Conservation (phyloP, 2,329 filamentous ascomycete genomes). For the Sphaceloma murrayae region DNA sequence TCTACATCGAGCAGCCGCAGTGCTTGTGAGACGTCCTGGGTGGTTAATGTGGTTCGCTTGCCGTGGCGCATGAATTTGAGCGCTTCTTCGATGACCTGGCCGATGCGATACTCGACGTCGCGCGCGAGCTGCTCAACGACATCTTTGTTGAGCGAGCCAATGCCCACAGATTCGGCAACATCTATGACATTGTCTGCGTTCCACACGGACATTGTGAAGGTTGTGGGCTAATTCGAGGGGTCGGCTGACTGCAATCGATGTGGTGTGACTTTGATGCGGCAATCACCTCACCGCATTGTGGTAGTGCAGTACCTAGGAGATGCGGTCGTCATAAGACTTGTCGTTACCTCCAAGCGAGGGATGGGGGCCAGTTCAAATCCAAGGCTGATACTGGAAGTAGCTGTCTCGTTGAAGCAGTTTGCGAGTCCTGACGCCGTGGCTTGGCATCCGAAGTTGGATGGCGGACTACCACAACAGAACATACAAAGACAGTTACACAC, state of each 20-base stretch:
- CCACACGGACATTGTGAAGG: constrained; percentile 59
- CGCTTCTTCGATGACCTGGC: constrained; percentile 86
- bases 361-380: too few species aligned
- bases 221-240: not conserved
- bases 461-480: too few species aligned
- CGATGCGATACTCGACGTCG: constrained; percentile 90
- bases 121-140: constrained; percentile 79
- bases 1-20: constrained; percentile 82
- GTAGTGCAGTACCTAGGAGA: too few species aligned
- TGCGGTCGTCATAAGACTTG: too few species aligned
- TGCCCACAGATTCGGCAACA: constrained; percentile 91
- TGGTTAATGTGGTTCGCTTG: constrained; percentile 75
- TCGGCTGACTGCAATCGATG: not conserved
- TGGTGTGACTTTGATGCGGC: too few species aligned
- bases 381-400: too few species aligned
- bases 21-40: constrained; percentile 81
- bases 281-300: too few species aligned
- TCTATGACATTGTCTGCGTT: constrained; percentile 93
- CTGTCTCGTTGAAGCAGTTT: too few species aligned
- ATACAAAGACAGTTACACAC: too few species aligned
- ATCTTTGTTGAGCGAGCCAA: constrained; percentile 70
- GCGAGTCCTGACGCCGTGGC: too few species aligned
- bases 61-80: constrained; percentile 93
- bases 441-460: too few species aligned
- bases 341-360: too few species aligned